Evolutionary conservation across 163 green algal genomes (phyloP), one percentile per base, ranked within the genome.

Genomic region (Scenedesmus sp.): DNA sequence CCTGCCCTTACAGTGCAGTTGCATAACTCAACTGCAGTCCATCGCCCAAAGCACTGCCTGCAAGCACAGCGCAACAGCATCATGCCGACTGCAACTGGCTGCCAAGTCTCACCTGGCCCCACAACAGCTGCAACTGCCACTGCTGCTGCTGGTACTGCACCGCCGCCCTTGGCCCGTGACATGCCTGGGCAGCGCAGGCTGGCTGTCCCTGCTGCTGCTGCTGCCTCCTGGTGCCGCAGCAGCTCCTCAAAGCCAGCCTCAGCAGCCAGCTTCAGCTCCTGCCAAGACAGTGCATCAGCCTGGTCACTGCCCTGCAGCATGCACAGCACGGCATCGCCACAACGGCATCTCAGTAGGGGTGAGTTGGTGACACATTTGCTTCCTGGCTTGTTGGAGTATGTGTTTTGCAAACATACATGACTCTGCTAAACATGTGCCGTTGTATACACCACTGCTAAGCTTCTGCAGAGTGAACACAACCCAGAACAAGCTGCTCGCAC

Each of bases 171-270:
- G 16, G 46, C 26, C 34, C 81, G 55, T 59, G 70, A n/a, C 74
- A 82, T 77, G 52, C 73, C 85, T 70, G 86, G 86, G 52, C 64
- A 20, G 26, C 82, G 52, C 8, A 10, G 57, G 76, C 26, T 81
- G 54, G 2, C 59, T 16, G 79, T 26, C 67, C 56, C 87, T 26
- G 67, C 67, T 34, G 26, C 64, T 87, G 88, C 88, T 76, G 88
- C 79, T 82, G 81, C 81, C 90, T 95, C 91, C 90, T 95, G 91
- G 83, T 94, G 89, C 66, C 82, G 86, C 64, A 96, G 73, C 82
- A 96, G 92, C 92, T 95, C 93, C 60, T 96, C 94, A 94, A 96
- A 96, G 6, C 94, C 94, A 34, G 91, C 94, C 92, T 96, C 94
- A 9, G 94, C 94, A 60, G 94, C 94, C 55, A 96, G 57, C 55